Percentiles rank a stretch among this genome's conserved stretches.
phyloP scores from a whole-genome alignment of 495 filamentous ascomycete genomes.

The Penicillium crystallinum region DNA sequence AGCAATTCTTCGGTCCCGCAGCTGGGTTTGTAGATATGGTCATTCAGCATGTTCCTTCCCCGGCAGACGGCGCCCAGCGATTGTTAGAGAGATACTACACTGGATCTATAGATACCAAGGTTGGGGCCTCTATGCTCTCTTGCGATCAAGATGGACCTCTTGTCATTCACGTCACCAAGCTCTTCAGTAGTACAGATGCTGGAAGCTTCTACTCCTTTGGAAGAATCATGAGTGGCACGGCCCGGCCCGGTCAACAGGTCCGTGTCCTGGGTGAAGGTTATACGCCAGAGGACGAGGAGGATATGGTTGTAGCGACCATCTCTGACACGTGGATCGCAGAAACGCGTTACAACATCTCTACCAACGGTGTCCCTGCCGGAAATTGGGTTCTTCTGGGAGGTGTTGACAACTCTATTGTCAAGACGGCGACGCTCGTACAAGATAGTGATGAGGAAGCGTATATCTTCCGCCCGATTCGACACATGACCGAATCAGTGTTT shows the following conservation, averaged over 20 bases:
- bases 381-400: slow-evolving; percentile 88
- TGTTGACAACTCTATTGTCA: slow-evolving; percentile 97
- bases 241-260: slow-evolving; percentile 72
- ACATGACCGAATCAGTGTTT: slow-evolving; percentile 96
- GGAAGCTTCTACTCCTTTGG: slow-evolving; percentile 84
- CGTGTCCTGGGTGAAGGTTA: slow-evolving; percentile 94
- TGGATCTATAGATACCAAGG: slow-evolving; percentile 83
- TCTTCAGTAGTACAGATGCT: slow-evolving; percentile 85
- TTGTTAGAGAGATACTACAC: slow-evolving; percentile 86
- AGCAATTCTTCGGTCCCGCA: slow-evolving; percentile 89
- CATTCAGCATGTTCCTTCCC: slow-evolving; percentile 83
- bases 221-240: slow-evolving; percentile 89
- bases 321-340: slow-evolving; percentile 89
- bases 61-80: slow-evolving; percentile 68
- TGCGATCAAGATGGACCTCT: slow-evolving; percentile 90
- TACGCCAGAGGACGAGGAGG: slow-evolving; percentile 95
- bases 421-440: slow-evolving; percentile 89
- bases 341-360: slow-evolving; percentile 85
- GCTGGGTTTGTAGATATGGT: slow-evolving; percentile 96
- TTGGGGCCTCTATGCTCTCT: slow-evolving; percentile 69
- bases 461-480: slow-evolving; percentile 86
- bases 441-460: slow-evolving; percentile 86
- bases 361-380: slow-evolving; percentile 89
- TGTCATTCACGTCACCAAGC: slow-evolving; percentile 84
- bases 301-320: slow-evolving; percentile 90